Base-by-base conservation (phyloP, 768 basidiomycete species). In the Lactarius hatsudake region DNA sequence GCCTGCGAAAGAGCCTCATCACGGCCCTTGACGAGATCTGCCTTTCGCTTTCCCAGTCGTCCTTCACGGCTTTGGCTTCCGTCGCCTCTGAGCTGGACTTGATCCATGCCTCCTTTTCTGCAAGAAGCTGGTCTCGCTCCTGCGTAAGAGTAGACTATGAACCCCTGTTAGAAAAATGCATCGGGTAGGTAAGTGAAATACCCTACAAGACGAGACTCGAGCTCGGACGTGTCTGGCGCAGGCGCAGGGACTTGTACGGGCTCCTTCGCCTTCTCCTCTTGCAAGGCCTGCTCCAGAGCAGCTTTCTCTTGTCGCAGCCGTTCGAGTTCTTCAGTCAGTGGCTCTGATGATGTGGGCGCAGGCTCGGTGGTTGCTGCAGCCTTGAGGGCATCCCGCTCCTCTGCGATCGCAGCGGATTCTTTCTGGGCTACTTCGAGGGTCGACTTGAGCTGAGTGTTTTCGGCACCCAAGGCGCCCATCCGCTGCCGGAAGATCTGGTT, bases 111-210 rank as follows among this genome's bases (percentile, higher is more conserved):
- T 82, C 81, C 72, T 86, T 89, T 72, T 89, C 89, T 0, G 80
- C 81, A 32, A 88, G 77, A 20, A 92, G 76, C 59, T 78, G 81
- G 72, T 90, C 89, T 59, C 85, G 81, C 75, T 93, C 87, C 54
- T 82, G 80, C 63, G 76, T 80, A 32, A 91, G 74, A 56, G 80
- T 69, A 61, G 82, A 78, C 88, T 91, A 40, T 1, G 5, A 9
- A 51, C 13, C n/a, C 7, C 3, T 18, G 42, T 59, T 18, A 57
- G 48, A 45, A 45, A 34, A 18, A 34, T 15, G 30, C 7, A 1
- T 20, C 30, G 9, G 10, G 12, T 28, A 7, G 4, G 36, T 26
- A 59, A 5, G 13, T 6, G n/a, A 30, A 55, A 36, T 3, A 42
- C 73, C 81, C 7, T 69, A 82, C 81, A 30, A 83, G 59, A 34